phyloP scores from a whole-genome alignment of 352 stramenopile species.

The Halophytophthora batemanensis region DNA sequence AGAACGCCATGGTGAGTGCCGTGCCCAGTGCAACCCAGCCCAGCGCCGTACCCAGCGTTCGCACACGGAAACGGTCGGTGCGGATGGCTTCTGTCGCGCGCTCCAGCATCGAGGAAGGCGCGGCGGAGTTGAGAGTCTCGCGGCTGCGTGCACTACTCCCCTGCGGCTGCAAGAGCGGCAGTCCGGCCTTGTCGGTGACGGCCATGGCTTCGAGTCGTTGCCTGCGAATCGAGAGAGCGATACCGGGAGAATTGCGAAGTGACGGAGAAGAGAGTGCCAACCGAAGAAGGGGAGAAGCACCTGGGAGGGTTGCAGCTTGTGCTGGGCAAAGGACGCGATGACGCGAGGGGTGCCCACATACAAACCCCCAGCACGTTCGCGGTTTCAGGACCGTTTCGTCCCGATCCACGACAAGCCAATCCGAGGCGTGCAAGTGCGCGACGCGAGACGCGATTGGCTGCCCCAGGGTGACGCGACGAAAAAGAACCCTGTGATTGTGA shows the following conservation, averaged over 20 bases:
- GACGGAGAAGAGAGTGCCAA: not conserved
- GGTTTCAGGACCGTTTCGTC: too few relatives aligned
- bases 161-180: conserved; percentile 35
- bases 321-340: too few relatives aligned
- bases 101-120: conserved; percentile 9
- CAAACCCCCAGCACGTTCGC: too few relatives aligned
- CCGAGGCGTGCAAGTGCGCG: too few relatives aligned
- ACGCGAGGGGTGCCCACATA: too few relatives aligned
- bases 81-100: conserved; percentile 18
- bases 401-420: too few relatives aligned
- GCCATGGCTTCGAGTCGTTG: conserved; percentile 10
- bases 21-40: conserved; percentile 52
- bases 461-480: too few relatives aligned
- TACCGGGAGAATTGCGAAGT: conserved; percentile 17
- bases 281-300: conserved; percentile 1
- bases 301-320: too few relatives aligned
- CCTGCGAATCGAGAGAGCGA: not conserved
- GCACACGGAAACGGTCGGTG: conserved; percentile 33
- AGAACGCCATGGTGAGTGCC: conserved; percentile 36
- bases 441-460: too few relatives aligned
- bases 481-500: too few relatives aligned
- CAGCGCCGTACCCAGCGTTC: conserved; percentile 38
- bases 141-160: conserved; percentile 6
- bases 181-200: conserved; percentile 25
- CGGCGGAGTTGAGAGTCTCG: conserved; percentile 10